These are phyloP conservation scores for Chaetomiaceae sp. DNA, from an alignment of 2,329 filamentous ascomycete genomes.

Conservation along the genomic window DNA sequence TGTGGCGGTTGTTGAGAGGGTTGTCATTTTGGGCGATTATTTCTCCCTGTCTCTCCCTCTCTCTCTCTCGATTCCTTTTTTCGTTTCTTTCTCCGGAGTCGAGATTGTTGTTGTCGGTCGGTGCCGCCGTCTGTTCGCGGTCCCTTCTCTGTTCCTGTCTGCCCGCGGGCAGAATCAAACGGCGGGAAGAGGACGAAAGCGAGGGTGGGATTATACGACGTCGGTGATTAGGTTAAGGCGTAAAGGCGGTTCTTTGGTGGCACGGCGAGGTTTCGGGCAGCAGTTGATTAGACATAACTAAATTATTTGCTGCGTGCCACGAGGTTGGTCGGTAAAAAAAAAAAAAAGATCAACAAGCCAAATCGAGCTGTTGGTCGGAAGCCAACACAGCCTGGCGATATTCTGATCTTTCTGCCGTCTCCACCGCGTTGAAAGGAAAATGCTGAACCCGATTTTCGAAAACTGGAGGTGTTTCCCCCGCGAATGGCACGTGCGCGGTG, in stretches of 20 bases:
- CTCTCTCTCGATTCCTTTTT: no score
- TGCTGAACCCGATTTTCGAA: slow-evolving; percentile 11
- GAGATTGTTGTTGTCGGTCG: no score
- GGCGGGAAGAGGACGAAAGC: no score
- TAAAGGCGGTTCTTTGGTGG: slow-evolving; percentile 2
- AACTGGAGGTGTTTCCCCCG: slow-evolving; percentile 11
- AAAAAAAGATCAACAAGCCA: no score
- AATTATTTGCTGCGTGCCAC: background rate
- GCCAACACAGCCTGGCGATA: background rate
- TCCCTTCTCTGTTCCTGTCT: no score
- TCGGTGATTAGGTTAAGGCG: background rate
- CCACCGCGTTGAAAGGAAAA: slow-evolving; percentile 15
- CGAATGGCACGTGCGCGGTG: slow-evolving; percentile 21
- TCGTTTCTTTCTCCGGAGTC: no score
- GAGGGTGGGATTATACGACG: no score
- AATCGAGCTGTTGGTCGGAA: slow-evolving; percentile 3
- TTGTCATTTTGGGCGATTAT: slow-evolving; percentile 32
- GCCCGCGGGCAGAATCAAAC: no score
- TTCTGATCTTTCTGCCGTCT: slow-evolving; percentile 7
- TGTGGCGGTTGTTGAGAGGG: slow-evolving; percentile 21
- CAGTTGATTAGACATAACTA: slow-evolving; percentile 16
- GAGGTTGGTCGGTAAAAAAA: background rate
- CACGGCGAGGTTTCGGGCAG: background rate
- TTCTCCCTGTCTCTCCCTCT: no score
- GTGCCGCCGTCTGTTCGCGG: no score